A percentile compares a stretch with the other conserved stretches of the same genome.
These are phyloP conservation scores for Beauveria medogensis DNA, from an alignment of 2,329 filamentous ascomycete species.

Conservation along the genomic window DNA sequence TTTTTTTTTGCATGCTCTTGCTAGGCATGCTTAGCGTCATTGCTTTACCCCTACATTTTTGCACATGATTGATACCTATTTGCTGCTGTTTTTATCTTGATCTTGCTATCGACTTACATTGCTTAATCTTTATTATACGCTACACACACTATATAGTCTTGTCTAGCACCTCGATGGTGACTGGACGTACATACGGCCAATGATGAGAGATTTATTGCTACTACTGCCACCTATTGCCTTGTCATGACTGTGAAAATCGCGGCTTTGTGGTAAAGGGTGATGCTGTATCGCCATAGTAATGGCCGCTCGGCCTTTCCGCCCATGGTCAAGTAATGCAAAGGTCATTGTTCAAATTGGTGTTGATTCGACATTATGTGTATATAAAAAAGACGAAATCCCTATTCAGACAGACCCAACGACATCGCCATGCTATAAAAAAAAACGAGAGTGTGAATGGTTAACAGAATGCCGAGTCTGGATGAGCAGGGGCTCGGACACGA, in stretches of 20 bases:
- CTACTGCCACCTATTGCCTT: too few species aligned
- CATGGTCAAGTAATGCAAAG: too few species aligned
- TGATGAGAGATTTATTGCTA: too few species aligned
- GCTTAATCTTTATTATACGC: too few species aligned
- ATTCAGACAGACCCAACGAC: conserved; percentile 8
- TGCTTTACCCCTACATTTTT: background rate
- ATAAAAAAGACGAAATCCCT: background rate
- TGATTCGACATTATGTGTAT: background rate
- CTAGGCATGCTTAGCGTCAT: background rate
- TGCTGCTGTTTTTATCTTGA: background rate
- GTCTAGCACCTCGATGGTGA: too few species aligned
- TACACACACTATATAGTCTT: too few species aligned
- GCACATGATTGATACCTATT: conserved; percentile 7
- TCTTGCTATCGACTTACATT: too few species aligned
- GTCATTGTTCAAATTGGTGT: background rate
- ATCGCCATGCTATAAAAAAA: conserved; percentile 9
- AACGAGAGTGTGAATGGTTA: conserved; percentile 1
- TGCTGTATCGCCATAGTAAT: too few species aligned
- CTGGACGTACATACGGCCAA: too few species aligned
- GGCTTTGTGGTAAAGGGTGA: too few species aligned
- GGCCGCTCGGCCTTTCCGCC: background rate
- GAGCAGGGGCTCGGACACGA: background rate
- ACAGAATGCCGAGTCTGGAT: background rate
- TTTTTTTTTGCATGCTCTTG: background rate
- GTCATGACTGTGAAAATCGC: too few species aligned